A percentile compares a stretch with the other conserved stretches of the same genome.
Conservation (phyloP, 495 filamentous ascomycete genomes). For the Aspergillus bertholletiae region DNA sequence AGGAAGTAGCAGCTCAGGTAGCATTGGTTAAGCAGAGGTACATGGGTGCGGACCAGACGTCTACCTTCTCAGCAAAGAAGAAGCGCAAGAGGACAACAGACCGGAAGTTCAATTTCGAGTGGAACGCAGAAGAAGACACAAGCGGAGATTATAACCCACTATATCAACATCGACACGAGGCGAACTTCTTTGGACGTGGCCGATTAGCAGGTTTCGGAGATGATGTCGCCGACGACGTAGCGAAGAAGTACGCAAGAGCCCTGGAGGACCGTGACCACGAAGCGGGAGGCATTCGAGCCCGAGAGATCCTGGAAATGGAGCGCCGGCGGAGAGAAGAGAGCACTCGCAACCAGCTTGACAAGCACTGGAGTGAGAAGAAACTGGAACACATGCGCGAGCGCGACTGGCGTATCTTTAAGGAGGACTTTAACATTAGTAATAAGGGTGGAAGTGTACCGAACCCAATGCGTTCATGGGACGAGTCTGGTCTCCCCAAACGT, state of each 20-base stretch:
- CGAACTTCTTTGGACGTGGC: slow-evolving; percentile 77
- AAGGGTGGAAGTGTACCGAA: slow-evolving; percentile 90
- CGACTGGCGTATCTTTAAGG: slow-evolving; percentile 99
- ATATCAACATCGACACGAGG: slow-evolving; percentile 70
- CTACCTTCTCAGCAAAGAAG: slow-evolving; percentile 93
- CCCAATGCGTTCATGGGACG: slow-evolving; percentile 93
- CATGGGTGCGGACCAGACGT: slow-evolving; percentile 86
- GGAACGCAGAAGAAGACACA: slow-evolving; percentile 95
- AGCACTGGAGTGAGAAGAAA: slow-evolving; percentile 98
- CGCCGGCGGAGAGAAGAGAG: slow-evolving; percentile 72
- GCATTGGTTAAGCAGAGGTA: slow-evolving; percentile 77
- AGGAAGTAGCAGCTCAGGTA: slow-evolving; percentile 64
- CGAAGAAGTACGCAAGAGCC: slow-evolving; percentile 72
- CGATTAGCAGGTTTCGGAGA: slow-evolving; percentile 81
- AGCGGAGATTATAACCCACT: slow-evolving; percentile 86
- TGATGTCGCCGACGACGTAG: slow-evolving; percentile 64
- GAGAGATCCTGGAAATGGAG: slow-evolving; percentile 87
- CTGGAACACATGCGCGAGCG: slow-evolving; percentile 95
- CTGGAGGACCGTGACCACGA: slow-evolving; percentile 76
- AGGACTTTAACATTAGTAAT: slow-evolving; percentile 95
- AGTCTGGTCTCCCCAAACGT: slow-evolving; percentile 75
- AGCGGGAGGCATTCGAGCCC: slow-evolving; percentile 72
- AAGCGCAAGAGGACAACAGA: slow-evolving; percentile 91
- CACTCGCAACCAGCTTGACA: slow-evolving; percentile 66
- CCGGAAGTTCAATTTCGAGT: slow-evolving; percentile 99